Evolutionary conservation across 495 filamentous ascomycete genomes (phyloP).

Genomic region (Daldinia grandis): DNA sequence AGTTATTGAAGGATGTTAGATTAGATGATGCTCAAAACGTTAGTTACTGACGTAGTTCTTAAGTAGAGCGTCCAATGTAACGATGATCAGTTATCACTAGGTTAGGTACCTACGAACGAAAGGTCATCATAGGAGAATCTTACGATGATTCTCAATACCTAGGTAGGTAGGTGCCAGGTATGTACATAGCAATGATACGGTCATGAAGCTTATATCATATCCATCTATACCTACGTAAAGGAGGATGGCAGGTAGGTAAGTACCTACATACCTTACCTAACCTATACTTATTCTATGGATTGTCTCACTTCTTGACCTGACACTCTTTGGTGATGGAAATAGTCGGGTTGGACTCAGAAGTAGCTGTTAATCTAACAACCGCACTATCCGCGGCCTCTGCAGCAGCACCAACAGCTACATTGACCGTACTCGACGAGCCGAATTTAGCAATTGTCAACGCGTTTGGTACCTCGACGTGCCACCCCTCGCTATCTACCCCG

Average conservation of each 20-base stretch:
- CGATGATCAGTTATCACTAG: too few relatives aligned
- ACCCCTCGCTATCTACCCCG: conserved; percentile 44
- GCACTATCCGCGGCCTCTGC: conserved; percentile 33
- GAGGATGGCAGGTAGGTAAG: too few relatives aligned
- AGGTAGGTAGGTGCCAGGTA: too few relatives aligned
- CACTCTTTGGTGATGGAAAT: conserved; percentile 39
- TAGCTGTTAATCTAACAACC: conserved; percentile 49
- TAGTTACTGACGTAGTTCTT: background rate
- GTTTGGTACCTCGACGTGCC: conserved; percentile 51
- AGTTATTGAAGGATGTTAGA: background rate
- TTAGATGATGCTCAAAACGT: background rate
- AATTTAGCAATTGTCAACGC: conserved; percentile 44
- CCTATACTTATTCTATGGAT: background rate
- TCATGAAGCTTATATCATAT: background rate
- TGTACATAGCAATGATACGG: too few relatives aligned
- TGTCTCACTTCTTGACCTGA: conserved; percentile 34
- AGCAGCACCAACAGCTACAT: conserved; percentile 46
- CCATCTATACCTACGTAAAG: background rate
- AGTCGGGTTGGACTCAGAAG: conserved; percentile 48
- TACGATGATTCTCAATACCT: background rate
- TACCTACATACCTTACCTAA: too few relatives aligned
- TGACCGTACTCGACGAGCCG: conserved; percentile 39
- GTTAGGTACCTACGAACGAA: too few relatives aligned
- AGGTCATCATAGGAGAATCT: background rate
- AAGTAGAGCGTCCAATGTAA: background rate